Percentiles rank a stretch among this genome's conserved stretches.
These are phyloP conservation scores for Kwoniella europaea DNA, from an alignment of 768 basidiomycete genomes.

Conservation along the genomic window DNA sequence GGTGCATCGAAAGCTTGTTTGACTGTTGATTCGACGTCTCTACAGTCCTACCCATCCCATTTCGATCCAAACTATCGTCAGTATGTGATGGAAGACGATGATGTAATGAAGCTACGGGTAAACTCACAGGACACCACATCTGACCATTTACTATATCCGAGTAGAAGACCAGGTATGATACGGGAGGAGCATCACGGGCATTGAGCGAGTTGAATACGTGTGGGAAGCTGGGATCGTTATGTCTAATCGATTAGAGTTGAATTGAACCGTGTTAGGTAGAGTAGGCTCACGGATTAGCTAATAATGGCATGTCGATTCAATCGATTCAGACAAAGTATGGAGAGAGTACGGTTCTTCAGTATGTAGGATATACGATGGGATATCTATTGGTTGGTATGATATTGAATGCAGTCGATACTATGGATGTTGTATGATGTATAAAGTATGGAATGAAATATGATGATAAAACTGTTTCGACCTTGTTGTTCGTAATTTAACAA, in stretches of 20 bases:
- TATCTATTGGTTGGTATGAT: no score
- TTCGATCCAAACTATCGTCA: no score
- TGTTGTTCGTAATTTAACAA: no score
- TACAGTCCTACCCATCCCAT: constrained; percentile 45
- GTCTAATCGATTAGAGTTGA: background rate
- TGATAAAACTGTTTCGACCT: no score
- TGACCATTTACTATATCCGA: constrained; percentile 50
- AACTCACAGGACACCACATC: constrained; percentile 57
- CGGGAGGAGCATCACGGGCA: constrained; percentile 46
- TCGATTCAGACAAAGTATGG: background rate
- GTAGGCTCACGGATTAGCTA: constrained; percentile 34
- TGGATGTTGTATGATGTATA: no score
- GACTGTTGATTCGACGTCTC: constrained; percentile 47
- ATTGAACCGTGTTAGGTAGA: background rate
- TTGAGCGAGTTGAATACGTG: constrained; percentile 53
- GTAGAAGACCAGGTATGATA: constrained; percentile 57
- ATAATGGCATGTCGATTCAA: constrained; percentile 28
- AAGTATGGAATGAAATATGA: no score
- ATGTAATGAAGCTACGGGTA: background rate
- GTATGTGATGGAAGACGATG: no score
- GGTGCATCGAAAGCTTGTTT: constrained; percentile 47
- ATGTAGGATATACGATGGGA: background rate
- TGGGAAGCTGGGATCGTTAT: constrained; percentile 40
- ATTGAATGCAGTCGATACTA: no score
- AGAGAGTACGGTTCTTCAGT: background rate